A percentile compares a stretch with the other conserved stretches of the same genome.
Conservation (phyloP, 208 protist genomes). For the Trypanosoma caninum region DNA sequence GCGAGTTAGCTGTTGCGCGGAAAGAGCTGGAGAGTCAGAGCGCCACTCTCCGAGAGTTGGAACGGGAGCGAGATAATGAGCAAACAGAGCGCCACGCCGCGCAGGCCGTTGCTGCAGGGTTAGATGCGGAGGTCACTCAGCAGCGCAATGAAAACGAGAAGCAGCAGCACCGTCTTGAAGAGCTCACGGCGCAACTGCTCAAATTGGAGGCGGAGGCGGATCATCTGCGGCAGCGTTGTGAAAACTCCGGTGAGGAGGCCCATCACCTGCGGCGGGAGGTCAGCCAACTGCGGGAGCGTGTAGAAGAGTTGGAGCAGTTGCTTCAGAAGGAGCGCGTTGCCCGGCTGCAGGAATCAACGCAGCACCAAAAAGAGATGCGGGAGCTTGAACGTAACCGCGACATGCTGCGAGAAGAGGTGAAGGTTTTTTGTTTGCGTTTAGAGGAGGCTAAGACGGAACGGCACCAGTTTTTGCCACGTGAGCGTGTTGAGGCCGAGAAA, state of each 20-base stretch:
- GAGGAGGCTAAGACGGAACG: slow-evolving; percentile 33
- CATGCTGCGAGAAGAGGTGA: slow-evolving; percentile 56
- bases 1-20: slow-evolving; percentile 30
- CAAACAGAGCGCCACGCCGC: slow-evolving; percentile 30
- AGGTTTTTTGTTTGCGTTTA: slow-evolving; percentile 35
- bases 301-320: slow-evolving; percentile 25
- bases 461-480: slow-evolving; percentile 20
- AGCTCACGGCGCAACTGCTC: slow-evolving; percentile 25
- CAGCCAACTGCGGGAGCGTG: slow-evolving; percentile 18
- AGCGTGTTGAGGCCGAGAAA: slow-evolving; percentile 42
- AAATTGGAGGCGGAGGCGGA: slow-evolving; percentile 32
- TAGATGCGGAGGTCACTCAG: slow-evolving; percentile 29
- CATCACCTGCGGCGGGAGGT: slow-evolving; percentile 14
- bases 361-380: slow-evolving; percentile 40
- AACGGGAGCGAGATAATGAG: slow-evolving; percentile 40
- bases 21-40: slow-evolving; percentile 10
- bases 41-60: slow-evolving; percentile 2
- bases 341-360: slow-evolving; percentile 27
- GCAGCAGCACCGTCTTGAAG: slow-evolving; percentile 26
- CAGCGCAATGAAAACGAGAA: slow-evolving; percentile 25
- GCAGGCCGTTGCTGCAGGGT: slow-evolving; percentile 19
- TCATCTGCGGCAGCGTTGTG: slow-evolving; percentile 23
- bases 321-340: slow-evolving; percentile 29
- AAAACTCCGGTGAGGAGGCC: slow-evolving; percentile 24
- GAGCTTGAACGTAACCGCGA: slow-evolving; percentile 37